Percentiles rank a stretch among this genome's conserved stretches.
Conservation (phyloP, 352 stramenopile species). For the Pythium vanterpoolii region DNA sequence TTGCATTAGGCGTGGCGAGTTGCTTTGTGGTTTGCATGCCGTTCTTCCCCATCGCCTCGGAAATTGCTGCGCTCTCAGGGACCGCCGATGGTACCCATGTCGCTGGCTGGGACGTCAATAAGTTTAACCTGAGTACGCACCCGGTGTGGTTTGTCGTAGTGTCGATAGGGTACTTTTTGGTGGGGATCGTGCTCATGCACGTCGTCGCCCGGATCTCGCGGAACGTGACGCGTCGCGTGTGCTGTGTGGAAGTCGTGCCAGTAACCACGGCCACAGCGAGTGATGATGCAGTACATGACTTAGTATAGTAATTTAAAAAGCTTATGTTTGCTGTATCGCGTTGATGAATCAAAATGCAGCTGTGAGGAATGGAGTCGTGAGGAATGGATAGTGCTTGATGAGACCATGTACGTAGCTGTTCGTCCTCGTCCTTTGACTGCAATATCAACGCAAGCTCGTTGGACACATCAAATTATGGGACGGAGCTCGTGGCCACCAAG, state of each 20-base stretch:
- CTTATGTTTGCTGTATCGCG: too few relatives aligned
- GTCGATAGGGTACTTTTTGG: neutral
- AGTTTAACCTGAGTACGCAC: conserved; percentile 1
- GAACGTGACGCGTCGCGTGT: neutral
- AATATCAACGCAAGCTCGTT: too few relatives aligned
- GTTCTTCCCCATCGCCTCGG: neutral
- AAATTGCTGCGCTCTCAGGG: neutral
- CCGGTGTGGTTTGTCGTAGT: neutral
- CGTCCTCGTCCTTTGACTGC: too few relatives aligned
- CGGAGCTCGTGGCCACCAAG: too few relatives aligned
- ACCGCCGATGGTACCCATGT: neutral
- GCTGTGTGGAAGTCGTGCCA: neutral
- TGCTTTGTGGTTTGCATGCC: neutral
- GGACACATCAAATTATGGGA: too few relatives aligned
- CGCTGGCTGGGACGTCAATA: neutral
- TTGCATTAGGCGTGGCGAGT: neutral
- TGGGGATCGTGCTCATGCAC: neutral
- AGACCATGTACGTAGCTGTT: too few relatives aligned
- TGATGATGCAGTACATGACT: too few relatives aligned
- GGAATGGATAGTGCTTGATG: too few relatives aligned
- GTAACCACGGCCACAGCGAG: too few relatives aligned
- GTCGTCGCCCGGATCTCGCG: neutral
- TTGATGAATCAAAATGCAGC: too few relatives aligned
- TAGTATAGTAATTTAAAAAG: too few relatives aligned
- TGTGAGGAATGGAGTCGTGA: too few relatives aligned